These are phyloP conservation scores for Candida corydali DNA, from an alignment of 805 yeast species.

Conservation along the genomic window DNA sequence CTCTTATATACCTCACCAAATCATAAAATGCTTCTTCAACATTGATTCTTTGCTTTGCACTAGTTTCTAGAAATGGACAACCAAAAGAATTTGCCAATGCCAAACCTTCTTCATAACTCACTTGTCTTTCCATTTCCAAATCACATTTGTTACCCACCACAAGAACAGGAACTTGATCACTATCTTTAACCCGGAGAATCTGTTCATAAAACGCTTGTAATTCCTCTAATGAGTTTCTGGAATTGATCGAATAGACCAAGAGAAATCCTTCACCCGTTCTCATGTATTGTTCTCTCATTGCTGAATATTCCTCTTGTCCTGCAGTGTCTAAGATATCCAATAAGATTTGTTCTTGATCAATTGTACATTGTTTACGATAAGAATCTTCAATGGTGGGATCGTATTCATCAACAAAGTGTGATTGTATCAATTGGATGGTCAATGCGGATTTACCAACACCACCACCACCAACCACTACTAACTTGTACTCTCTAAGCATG, in stretches of 20 bases:
- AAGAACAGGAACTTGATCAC: constrained; percentile 68
- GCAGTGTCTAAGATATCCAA: constrained; percentile 94
- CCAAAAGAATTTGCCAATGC: constrained; percentile 60
- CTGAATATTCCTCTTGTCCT: constrained; percentile 95
- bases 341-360: constrained; percentile 73
- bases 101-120: constrained; percentile 60
- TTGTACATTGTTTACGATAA: constrained; percentile 79
- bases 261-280: constrained; percentile 93
- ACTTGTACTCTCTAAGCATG: constrained; percentile 71
- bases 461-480: constrained; percentile 98
- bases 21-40: constrained; percentile 83
- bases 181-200: constrained; percentile 71
- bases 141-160: constrained; percentile 82
- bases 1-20: constrained; percentile 55
- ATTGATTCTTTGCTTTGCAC: constrained; percentile 86
- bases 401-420: constrained; percentile 94
- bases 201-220: constrained; percentile 74
- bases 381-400: constrained; percentile 97
- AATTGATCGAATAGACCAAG: constrained; percentile 83
- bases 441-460: constrained; percentile 98
- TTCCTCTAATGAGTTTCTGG: constrained; percentile 81
- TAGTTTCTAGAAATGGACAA: constrained; percentile 82
- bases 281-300: constrained; percentile 85
- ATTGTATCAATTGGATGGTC: constrained; percentile 90
- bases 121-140: constrained; percentile 71